phyloP scores from a whole-genome alignment of 306 rosid species.

The Luffa aegyptiaca region DNA sequence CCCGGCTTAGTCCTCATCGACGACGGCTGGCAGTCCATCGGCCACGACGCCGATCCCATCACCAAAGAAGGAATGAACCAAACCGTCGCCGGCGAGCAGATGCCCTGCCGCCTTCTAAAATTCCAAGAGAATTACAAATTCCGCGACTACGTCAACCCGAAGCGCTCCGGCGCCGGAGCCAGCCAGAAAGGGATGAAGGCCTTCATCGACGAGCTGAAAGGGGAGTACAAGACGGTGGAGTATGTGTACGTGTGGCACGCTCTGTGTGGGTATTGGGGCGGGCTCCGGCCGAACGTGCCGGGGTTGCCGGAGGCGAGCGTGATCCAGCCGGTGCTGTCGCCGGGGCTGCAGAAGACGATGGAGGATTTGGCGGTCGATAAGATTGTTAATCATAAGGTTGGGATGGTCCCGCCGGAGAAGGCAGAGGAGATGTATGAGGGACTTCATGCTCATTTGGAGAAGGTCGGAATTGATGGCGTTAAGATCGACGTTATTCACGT shows the following conservation, averaged over 20 bases:
- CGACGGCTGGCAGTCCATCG: constrained; percentile 90
- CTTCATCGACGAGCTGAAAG: constrained; percentile 57
- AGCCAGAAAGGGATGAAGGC: constrained; percentile 49
- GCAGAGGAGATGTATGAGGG: constrained; percentile 70
- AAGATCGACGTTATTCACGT: constrained; percentile 93
- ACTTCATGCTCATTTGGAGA: constrained; percentile 57
- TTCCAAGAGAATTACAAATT: constrained; percentile 69
- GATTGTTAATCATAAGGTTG: constrained; percentile 55
- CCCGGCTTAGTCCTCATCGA: constrained; percentile 75
- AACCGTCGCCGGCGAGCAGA: constrained; percentile 69
- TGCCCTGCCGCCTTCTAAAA: constrained; percentile 77
- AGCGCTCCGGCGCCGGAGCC: background rate
- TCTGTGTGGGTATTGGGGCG: constrained; percentile 92
- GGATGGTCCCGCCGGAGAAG: constrained; percentile 60
- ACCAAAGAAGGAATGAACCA: constrained; percentile 64
- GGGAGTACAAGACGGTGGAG: constrained; percentile 49
- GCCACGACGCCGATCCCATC: constrained; percentile 51
- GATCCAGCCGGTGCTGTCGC: constrained; percentile 34
- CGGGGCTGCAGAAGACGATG: constrained; percentile 64
- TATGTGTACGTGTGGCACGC: constrained; percentile 97
- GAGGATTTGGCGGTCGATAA: constrained; percentile 88
- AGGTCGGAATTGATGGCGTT: constrained; percentile 77
- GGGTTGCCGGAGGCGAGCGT: constrained; percentile 47
- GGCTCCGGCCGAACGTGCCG: constrained; percentile 53
- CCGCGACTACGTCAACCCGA: constrained; percentile 34